A percentile compares a stretch with the other conserved stretches of the same genome.
Conservation (phyloP, 148 eudicot species). For the Amaranthus cruentus region DNA sequence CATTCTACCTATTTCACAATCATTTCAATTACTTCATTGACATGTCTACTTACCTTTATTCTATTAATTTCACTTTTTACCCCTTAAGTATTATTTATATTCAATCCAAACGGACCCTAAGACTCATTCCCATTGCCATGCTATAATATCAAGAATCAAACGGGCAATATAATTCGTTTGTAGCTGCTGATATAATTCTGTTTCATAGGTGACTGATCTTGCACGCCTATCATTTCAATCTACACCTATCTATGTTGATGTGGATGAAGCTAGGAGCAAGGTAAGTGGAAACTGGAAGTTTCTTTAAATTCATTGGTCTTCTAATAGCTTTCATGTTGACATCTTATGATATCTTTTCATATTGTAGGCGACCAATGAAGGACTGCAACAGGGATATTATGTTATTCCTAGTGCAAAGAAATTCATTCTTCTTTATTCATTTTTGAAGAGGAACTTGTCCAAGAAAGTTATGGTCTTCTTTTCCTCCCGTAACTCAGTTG, state of each 20-base stretch:
- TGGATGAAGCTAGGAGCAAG: conserved; percentile 82
- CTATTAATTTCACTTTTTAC: too few species aligned
- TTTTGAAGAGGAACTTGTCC: conserved; percentile 61
- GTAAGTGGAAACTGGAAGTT: conserved; percentile 27
- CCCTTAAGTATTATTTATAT: too few species aligned
- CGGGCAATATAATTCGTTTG: too few species aligned
- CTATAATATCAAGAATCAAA: too few species aligned
- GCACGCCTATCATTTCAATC: conserved; percentile 82
- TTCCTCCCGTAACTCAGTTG: conserved; percentile 91
- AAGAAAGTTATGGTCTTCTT: conserved; percentile 98
- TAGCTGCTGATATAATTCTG: not conserved
- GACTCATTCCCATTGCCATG: too few species aligned
- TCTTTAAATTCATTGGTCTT: too few species aligned
- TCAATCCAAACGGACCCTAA: too few species aligned
- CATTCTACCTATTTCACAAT: too few species aligned
- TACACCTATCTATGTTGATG: conserved; percentile 69
- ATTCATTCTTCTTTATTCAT: conserved; percentile 73
- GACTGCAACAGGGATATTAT: conserved; percentile 88
- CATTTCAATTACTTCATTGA: too few species aligned
- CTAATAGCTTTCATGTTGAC: too few species aligned
- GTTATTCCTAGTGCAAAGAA: conserved; percentile 78
- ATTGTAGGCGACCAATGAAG: conserved; percentile 87
- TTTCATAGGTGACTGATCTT: conserved; percentile 72
- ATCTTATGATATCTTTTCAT: too few species aligned
- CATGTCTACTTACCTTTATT: too few species aligned